A percentile compares a stretch with the other conserved stretches of the same genome.
Evolutionary conservation across 371 early-diverging fungal species (phyloP).

Genomic region (Nosema muscidifuracis): DNA sequence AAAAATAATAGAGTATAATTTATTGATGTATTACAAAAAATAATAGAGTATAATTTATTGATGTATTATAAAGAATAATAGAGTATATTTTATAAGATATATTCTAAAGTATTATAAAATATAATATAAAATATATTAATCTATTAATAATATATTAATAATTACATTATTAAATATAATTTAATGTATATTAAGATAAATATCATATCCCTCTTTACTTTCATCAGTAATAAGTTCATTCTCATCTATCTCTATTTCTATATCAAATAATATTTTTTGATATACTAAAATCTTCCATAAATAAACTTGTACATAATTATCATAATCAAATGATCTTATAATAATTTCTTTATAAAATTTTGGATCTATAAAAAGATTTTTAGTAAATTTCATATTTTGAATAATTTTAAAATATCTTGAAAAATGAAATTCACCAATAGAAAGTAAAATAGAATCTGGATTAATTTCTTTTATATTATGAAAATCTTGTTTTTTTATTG

Average conservation of each 20-base stretch:
- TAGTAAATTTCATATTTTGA: slow-evolving; percentile 19
- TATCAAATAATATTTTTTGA: slow-evolving; percentile 34
- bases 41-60: too few relatives aligned
- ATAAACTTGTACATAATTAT: slow-evolving; percentile 42
- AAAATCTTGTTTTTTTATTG: too few relatives aligned
- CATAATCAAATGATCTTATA: slow-evolving; percentile 9
- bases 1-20: too few relatives aligned
- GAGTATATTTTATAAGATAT: too few relatives aligned
- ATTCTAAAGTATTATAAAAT: too few relatives aligned
- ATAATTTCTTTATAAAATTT: slow-evolving; percentile 27
- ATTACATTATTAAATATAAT: too few relatives aligned
- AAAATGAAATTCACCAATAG: slow-evolving; percentile 4
- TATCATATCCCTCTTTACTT: slow-evolving; percentile 28
- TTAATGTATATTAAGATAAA: slow-evolving; percentile 7
- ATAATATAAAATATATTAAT: too few relatives aligned
- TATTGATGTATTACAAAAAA: too few relatives aligned
- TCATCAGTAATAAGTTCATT: slow-evolving; percentile 19
- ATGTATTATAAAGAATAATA: too few relatives aligned
- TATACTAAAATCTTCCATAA: slow-evolving; percentile 39
- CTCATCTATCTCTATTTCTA: slow-evolving; percentile 8
- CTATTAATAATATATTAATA: too few relatives aligned
- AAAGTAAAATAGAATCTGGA: not conserved
- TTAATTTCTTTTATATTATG: too few relatives aligned
- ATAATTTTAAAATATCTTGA: slow-evolving; percentile 15
- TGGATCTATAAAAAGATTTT: slow-evolving; percentile 9